Evolutionary conservation across 1,284 basidiomycete species (phyloP), one percentile per base, ranked within the genome.

Genomic region (Sphaerobolus stellatus): DNA sequence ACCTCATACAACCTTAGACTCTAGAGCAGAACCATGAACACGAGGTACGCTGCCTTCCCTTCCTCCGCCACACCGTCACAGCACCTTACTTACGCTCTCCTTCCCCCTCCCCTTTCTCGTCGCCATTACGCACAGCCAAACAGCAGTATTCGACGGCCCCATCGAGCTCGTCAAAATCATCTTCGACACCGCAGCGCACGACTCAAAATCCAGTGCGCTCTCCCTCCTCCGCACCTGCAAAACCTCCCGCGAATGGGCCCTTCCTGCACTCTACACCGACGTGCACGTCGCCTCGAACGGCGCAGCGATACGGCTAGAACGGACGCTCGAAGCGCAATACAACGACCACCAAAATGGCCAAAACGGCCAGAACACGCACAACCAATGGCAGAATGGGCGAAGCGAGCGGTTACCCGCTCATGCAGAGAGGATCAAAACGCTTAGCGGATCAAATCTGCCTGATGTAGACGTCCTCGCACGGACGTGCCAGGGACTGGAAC

Each of bases 171-270:
- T 54, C 9, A 20, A 29, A 22, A 31, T 44, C 27, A 54, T 54
- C 33, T 48, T 54, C 34, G 45, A 54, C 52, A 54, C 45, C n/a
- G 52, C 52, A 7, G 52, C 52, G 24, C 45, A 33, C n/a, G 33
- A 54, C 5, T 33, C 47, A 29, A 48, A 41, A n/a, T 38, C 34
- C n/a, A 54, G 30, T 18, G 52, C 52, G 5, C 18, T 41, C 28
- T 7, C 29, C 20, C 52, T 54, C 24, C 20, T 54, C 8, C 36
- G 33, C 33, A 33, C 48, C 20, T 54, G 52, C 46, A 46, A 31
- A 27, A 25, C 52, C 5, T 30, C 52, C 14, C 44, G 44, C 38
- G 41, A 48, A 18, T 54, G 52, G 52, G 33, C 29, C 13, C 18
- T 31, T 4, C 52, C 52, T 4, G 48, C 48, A 3, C n/a, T 54